phyloP scores from a whole-genome alignment of 768 basidiomycete species.

The Suillus occidentalis region DNA sequence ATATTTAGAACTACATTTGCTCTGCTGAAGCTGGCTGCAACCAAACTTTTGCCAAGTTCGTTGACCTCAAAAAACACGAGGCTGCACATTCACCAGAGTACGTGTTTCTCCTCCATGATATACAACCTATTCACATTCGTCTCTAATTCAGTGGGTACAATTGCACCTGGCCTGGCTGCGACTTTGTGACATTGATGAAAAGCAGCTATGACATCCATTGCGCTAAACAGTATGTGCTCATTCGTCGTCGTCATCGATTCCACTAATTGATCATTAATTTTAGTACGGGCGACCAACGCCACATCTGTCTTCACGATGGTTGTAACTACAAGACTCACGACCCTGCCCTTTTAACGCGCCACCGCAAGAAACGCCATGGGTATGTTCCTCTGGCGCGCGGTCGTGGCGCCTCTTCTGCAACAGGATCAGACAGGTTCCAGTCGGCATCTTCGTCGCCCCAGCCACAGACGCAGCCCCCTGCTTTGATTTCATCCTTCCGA shows the following conservation, averaged over 20 bases:
- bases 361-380: slow-evolving; percentile 22
- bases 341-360: slow-evolving; percentile 24
- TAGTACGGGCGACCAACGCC: slow-evolving; percentile 23
- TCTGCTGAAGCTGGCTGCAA: slow-evolving; percentile 10
- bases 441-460: too few species aligned
- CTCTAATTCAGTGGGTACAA: slow-evolving; percentile 14
- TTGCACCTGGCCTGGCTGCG: slow-evolving; percentile 17
- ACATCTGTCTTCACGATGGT: background rate
- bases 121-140: background rate
- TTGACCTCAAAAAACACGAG: slow-evolving; percentile 24
- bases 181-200: slow-evolving; percentile 18
- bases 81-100: background rate
- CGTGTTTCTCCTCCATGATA: too few species aligned
- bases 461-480: background rate
- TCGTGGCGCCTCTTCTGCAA: background rate
- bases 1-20: slow-evolving; percentile 16
- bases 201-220: slow-evolving; percentile 23
- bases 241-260: background rate
- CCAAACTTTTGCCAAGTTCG: slow-evolving; percentile 2
- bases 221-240: slow-evolving; percentile 16
- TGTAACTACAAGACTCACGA: slow-evolving; percentile 15
- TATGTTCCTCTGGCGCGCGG: slow-evolving; percentile 14
- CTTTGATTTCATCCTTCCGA: too few species aligned
- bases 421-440: background rate
- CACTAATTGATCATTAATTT: background rate